phyloP scores from a whole-genome alignment of 371 early-diverging fungal genomes.

The Batrachochytrium dendrobatidis region DNA sequence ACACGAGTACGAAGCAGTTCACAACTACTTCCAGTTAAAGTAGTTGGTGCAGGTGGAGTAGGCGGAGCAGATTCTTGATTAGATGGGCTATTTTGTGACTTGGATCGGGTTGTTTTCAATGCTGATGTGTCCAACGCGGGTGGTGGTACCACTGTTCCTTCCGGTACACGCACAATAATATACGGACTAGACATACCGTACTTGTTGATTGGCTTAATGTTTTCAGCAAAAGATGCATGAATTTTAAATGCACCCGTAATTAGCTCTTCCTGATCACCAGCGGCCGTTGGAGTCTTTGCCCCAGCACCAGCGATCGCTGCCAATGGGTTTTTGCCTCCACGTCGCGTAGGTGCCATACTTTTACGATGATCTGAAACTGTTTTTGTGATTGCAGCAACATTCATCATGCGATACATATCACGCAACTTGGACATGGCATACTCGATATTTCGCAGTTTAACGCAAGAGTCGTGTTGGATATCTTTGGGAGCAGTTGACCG shows the following conservation, averaged over 20 bases:
- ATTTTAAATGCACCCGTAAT: conserved; percentile 37
- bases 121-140: conserved; percentile 7
- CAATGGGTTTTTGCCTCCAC: neutral
- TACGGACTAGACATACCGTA: conserved; percentile 38
- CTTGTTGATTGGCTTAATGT: conserved; percentile 36
- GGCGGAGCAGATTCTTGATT: conserved; percentile 31
- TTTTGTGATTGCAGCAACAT: conserved; percentile 27
- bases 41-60: conserved; percentile 3
- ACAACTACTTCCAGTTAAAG: conserved; percentile 7
- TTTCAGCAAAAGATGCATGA: conserved; percentile 36
- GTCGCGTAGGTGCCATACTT: conserved; percentile 7
- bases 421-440: conserved; percentile 34
- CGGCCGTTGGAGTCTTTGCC: conserved; percentile 1
- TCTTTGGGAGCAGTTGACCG: conserved; percentile 30
- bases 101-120: neutral
- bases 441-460: conserved; percentile 40
- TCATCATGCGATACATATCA: conserved; percentile 38
- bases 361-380: conserved; percentile 24
- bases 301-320: conserved; percentile 4
- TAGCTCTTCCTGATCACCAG: conserved; percentile 18
- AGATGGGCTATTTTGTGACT: conserved; percentile 42
- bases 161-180: conserved; percentile 34
- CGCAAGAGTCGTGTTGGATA: conserved; percentile 38
- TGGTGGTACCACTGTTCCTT: conserved; percentile 36
- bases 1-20: conserved; percentile 45